Conservation (phyloP, 192 early-diverging fungal genomes). For the Paraglomus occultum region DNA sequence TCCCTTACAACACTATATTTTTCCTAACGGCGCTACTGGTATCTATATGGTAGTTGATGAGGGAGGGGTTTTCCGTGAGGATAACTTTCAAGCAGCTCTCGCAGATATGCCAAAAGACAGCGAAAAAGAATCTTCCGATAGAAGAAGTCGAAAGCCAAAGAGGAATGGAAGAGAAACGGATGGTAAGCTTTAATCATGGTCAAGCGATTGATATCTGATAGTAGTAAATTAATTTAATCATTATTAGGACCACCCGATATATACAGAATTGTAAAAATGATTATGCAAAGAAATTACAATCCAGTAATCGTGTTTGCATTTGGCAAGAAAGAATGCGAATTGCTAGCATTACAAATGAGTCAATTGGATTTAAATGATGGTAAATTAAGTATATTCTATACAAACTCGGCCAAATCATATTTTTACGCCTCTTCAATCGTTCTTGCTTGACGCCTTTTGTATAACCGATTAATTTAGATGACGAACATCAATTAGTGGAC, state of each 20-base stretch:
- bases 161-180: not conserved
- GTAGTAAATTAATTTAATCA: not conserved
- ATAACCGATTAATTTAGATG: conserved; percentile 19
- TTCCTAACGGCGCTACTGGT: conserved; percentile 87
- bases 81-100: conserved; percentile 93
- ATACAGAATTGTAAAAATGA: conserved; percentile 94
- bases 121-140: conserved; percentile 34
- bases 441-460: not conserved
- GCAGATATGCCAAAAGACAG: conserved; percentile 63
- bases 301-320: conserved; percentile 99
- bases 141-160: conserved; percentile 21
- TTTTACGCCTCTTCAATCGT: not conserved
- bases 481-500: conserved; percentile 77
- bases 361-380: conserved; percentile 89
- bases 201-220: not conserved
- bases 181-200: not conserved
- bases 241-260: conserved; percentile 69
- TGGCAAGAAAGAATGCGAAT: conserved; percentile 90
- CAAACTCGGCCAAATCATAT: not conserved
- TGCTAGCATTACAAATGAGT: conserved; percentile 85
- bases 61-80: conserved; percentile 90
- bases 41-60: conserved; percentile 97
- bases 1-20: conserved; percentile 96
- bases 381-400: conserved; percentile 5
- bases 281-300: conserved; percentile 91